Conservation (phyloP, 495 filamentous ascomycete species). For the Aspergillus incahuasiensis region DNA sequence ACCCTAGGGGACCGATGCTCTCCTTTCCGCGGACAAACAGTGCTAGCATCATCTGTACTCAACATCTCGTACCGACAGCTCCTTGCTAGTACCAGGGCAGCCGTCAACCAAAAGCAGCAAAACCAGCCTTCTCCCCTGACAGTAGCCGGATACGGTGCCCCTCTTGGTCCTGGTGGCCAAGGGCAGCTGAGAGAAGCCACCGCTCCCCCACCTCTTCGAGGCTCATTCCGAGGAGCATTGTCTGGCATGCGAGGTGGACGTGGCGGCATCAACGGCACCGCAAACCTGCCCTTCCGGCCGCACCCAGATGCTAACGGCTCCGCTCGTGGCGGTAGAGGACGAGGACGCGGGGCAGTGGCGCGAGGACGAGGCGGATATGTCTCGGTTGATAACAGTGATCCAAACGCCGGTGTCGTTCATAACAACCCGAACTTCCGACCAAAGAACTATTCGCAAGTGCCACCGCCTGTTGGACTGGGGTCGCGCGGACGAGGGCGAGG, state of each 20-base stretch:
- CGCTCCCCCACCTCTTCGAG: constrained; percentile 62
- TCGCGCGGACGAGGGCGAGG: constrained; percentile 8
- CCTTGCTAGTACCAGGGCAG: constrained; percentile 67
- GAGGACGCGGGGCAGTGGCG: constrained; percentile 25
- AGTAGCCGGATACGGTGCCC: constrained; percentile 55
- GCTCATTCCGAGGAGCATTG: constrained; percentile 68
- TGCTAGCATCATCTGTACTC: constrained; percentile 74
- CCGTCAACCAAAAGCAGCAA: constrained; percentile 54
- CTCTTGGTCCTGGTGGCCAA: constrained; percentile 52
- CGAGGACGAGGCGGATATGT: constrained; percentile 47
- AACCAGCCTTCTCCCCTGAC: constrained; percentile 51
- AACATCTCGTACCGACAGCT: constrained; percentile 83
- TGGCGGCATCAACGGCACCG: constrained; percentile 36
- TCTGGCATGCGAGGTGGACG: constrained; percentile 37
- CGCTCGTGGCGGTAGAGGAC: constrained; percentile 24
- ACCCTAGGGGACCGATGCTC: constrained; percentile 84
- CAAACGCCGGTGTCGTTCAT: constrained; percentile 44
- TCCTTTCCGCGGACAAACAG: constrained; percentile 93
- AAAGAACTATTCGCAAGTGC: constrained; percentile 65
- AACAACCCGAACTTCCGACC: constrained; percentile 53
- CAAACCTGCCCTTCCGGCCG: constrained; percentile 34
- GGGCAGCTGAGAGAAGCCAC: constrained; percentile 64
- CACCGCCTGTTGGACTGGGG: constrained; percentile 58
- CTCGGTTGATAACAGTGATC: constrained; percentile 45
- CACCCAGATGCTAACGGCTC: constrained; percentile 23